Conservation (phyloP, 441 rosid species). For the Gossypium armourianum region DNA sequence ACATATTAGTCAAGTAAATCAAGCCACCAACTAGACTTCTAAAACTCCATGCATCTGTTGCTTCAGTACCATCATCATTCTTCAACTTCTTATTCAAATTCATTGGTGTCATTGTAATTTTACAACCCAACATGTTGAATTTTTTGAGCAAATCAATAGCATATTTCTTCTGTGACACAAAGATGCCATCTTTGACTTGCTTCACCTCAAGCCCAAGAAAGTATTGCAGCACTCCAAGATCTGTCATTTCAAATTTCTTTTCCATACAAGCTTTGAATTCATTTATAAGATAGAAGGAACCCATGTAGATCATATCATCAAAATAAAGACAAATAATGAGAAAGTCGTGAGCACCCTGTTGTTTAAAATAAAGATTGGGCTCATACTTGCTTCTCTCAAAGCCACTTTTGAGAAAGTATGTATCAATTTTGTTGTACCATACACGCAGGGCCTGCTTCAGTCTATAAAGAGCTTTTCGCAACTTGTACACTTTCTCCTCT, state of each 20-base stretch:
- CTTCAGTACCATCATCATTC: neutral
- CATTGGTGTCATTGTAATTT: neutral
- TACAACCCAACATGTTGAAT: neutral
- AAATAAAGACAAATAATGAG: neutral
- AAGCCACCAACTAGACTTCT: too few species aligned
- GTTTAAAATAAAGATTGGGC: neutral
- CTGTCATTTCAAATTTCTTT: neutral
- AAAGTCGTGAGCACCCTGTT: neutral
- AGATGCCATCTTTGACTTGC: neutral
- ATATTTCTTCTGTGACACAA: neutral
- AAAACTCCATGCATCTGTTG: too few species aligned
- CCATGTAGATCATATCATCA: neutral
- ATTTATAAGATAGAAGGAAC: neutral
- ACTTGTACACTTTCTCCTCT: neutral
- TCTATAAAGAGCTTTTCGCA: neutral
- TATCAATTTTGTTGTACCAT: neutral
- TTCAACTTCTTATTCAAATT: neutral
- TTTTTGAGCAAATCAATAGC: neutral
- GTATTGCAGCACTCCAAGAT: neutral
- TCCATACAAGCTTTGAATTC: neutral
- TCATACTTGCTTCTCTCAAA: neutral
- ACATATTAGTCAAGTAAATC: too few species aligned
- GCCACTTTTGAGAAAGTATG: neutral
- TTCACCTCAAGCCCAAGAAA: neutral
- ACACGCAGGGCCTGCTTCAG: neutral